phyloP scores from a whole-genome alignment of 192 early-diverging fungal genomes.

The Chytriomyces sp. region DNA sequence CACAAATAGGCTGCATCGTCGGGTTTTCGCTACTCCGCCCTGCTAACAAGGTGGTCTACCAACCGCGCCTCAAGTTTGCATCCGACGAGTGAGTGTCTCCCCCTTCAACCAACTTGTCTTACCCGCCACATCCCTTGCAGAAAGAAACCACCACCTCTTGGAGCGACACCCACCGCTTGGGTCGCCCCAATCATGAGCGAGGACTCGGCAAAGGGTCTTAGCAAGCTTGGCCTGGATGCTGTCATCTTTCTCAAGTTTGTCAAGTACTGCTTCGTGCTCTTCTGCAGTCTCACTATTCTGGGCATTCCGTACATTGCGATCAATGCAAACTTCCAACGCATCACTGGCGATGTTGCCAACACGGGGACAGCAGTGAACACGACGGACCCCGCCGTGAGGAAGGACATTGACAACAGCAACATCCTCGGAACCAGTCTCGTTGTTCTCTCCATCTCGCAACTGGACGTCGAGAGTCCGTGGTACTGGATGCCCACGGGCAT shows the following conservation, averaged over 20 bases:
- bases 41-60: slow-evolving; percentile 51
- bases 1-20: slow-evolving; percentile 40
- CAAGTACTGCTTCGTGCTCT: slow-evolving; percentile 39
- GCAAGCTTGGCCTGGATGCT: slow-evolving; percentile 53
- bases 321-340: slow-evolving; percentile 38
- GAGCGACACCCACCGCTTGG: slow-evolving; percentile 41
- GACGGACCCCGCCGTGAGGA: background rate
- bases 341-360: slow-evolving; percentile 14
- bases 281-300: slow-evolving; percentile 30
- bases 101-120: background rate
- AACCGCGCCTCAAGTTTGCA: slow-evolving; percentile 49
- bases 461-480: slow-evolving; percentile 29
- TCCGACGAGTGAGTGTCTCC: slow-evolving; percentile 32
- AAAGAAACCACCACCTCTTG: slow-evolving; percentile 44
- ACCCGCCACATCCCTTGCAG: slow-evolving; percentile 16
- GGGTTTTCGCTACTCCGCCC: slow-evolving; percentile 53
- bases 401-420: slow-evolving; percentile 35
- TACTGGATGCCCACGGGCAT: slow-evolving; percentile 46
- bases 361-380: slow-evolving; percentile 8
- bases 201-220: slow-evolving; percentile 38
- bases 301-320: slow-evolving; percentile 32
- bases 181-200: slow-evolving; percentile 36
- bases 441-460: slow-evolving; percentile 40
- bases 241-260: slow-evolving; percentile 58
- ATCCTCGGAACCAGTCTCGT: slow-evolving; percentile 39